Conservation (phyloP, 352 stramenopile species). For the Albugo laibachii region DNA sequence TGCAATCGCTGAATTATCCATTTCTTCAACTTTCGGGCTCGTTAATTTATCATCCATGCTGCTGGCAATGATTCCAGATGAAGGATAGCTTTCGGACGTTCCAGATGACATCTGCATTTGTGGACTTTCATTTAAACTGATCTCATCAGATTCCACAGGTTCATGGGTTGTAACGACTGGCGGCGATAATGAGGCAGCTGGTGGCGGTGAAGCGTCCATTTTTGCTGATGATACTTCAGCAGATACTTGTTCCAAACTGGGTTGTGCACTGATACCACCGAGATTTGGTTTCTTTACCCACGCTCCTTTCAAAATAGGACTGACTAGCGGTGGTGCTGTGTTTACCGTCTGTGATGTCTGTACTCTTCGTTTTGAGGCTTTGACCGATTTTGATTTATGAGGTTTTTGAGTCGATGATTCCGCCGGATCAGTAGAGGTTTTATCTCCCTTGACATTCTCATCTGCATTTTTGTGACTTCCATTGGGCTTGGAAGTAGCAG, state of each 20-base stretch:
- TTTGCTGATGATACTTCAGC: neutral
- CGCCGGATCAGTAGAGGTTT: too few species aligned
- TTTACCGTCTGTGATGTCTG: constrained; percentile 2
- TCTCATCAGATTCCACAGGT: neutral
- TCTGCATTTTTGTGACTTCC: constrained; percentile 16
- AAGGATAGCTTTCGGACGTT: neutral
- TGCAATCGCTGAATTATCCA: constrained; percentile 17
- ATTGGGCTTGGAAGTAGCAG: constrained; percentile 9
- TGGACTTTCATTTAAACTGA: neutral
- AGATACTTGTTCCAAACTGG: constrained; percentile 5
- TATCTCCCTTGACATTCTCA: constrained; percentile 23
- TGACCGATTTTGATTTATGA: too few species aligned
- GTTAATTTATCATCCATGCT: neutral
- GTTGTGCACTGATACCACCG: constrained; percentile 12
- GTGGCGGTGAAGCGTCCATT: constrained; percentile 1
- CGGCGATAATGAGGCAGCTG: constrained; percentile 6
- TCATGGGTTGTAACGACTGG: constrained; percentile 6
- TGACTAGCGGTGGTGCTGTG: constrained; percentile 18
- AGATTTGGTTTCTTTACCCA: constrained; percentile 63
- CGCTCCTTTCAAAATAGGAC: constrained; percentile 35
- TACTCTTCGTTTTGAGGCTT: neutral
- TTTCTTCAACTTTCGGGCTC: constrained; percentile 6
- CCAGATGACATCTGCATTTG: constrained; percentile 6
- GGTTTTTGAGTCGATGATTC: too few species aligned
- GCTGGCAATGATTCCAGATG: neutral